Evolutionary conservation across 2,329 filamentous ascomycete species (phyloP), one percentile per base, ranked within the genome.

Genomic region (Cladosporium sphaerospermum): DNA sequence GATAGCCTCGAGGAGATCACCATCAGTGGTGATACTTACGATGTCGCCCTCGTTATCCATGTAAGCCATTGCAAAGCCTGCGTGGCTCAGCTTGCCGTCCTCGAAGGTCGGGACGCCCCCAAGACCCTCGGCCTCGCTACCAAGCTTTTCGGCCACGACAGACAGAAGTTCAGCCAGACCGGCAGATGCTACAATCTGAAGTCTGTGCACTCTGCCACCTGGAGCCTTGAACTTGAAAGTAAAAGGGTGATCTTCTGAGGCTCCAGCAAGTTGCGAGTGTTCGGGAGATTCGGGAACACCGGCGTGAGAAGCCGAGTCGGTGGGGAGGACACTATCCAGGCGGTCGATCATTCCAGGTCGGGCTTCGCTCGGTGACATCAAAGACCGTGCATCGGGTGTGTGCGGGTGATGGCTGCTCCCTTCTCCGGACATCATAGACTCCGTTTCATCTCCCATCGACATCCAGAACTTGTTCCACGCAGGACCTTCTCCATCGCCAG

Each of bases 391-490:
- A 56, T 83, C 82, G 45, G 84, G 76, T 54, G 85, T 83, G 49
- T 79, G 83, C 64, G 76, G 83, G 68, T 63, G 76, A 62, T 88
- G 85, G 64, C 85, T 85, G 65, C 87, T 88, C 45, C 86, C 88
- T 54, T 95, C 89, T 56, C 91, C 93, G 55, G 93, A 99, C 71
- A 97, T 84, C 79, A 96, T 86, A 2, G 93, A 99, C 72, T 97
- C 93, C 69, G 96, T 92, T 63, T 95, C 84, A 63, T 95, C 84
- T 70, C 97, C 83, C 63, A 99, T 84, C 1, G 93, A 97, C 61
- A 97, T 78, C 93, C 93, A 99, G 75, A 99, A 99, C 73, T 97
- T 99, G 77, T 96, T 97, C 93, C 93, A 99, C 6, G 93, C 93
- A 4, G 93, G 93, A 0, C 93, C 93, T 73, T 99, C 93, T 62